Evolutionary conservation across 306 rosid genomes (phyloP).

Genomic region (Geum urbanum): DNA sequence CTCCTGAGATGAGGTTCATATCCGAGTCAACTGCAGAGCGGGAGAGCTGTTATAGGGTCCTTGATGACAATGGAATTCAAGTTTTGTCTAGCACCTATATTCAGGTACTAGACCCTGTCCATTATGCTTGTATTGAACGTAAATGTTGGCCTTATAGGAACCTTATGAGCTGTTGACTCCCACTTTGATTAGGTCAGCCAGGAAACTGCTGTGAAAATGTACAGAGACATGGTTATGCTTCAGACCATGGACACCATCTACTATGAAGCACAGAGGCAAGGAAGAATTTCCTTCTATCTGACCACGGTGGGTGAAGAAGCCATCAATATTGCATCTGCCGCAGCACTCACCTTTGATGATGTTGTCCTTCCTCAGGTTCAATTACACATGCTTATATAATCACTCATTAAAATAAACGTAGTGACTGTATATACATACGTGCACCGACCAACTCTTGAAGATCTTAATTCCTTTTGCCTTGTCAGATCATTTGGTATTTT

Average conservation of each 20-base stretch:
- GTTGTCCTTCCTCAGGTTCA: constrained; percentile 82
- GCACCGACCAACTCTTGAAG: background rate
- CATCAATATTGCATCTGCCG: constrained; percentile 80
- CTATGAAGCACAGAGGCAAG: constrained; percentile 94
- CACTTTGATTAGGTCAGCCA: constrained; percentile 43
- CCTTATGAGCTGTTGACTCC: constrained; percentile 9
- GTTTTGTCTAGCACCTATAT: constrained; percentile 33
- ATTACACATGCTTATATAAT: background rate
- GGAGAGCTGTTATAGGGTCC: constrained; percentile 63
- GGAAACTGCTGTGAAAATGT: constrained; percentile 66
- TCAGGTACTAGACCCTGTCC: constrained; percentile 40
- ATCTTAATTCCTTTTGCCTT: constrained; percentile 2
- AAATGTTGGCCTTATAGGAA: background rate
- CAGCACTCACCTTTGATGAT: constrained; percentile 67
- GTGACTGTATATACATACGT: background rate
- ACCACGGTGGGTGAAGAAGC: constrained; percentile 85
- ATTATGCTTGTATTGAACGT: background rate
- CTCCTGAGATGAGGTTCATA: constrained; percentile 51
- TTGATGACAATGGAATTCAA: constrained; percentile 57
- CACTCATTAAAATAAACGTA: constrained; percentile 4
- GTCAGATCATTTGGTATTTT: constrained; percentile 9
- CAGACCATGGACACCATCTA: constrained; percentile 86
- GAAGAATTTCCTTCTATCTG: constrained; percentile 80
- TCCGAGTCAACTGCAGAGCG: constrained; percentile 51
- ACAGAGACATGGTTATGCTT: constrained; percentile 68